Percentiles rank a stretch among this genome's conserved stretches.
phyloP scores from a whole-genome alignment of 352 stramenopile species.

The Stephanocyclus meneghinianus region DNA sequence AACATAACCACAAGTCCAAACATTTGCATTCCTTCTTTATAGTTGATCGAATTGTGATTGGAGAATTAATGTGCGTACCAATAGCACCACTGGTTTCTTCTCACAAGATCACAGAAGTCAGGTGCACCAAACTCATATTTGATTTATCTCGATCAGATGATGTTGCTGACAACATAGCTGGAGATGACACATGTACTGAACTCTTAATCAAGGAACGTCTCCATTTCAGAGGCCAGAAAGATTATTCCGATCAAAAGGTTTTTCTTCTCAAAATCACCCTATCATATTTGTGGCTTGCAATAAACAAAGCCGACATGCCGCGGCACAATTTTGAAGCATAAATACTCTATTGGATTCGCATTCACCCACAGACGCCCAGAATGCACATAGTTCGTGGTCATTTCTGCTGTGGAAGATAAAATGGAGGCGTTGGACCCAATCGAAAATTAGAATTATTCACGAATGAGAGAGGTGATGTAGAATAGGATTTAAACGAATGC shows the following conservation, averaged over 20 bases:
- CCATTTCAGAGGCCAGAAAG: background rate
- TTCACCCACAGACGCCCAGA: constrained; percentile 57
- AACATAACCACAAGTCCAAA: too few relatives aligned
- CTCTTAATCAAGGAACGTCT: too few relatives aligned
- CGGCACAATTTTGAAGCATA: constrained; percentile 75
- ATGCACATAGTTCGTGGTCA: constrained; percentile 51
- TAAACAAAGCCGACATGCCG: constrained; percentile 74
- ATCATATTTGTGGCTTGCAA: constrained; percentile 54
- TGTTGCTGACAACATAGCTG: too few relatives aligned
- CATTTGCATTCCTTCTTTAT: too few relatives aligned
- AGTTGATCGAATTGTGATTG: too few relatives aligned
- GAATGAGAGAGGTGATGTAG: constrained; percentile 6
- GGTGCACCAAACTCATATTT: too few relatives aligned
- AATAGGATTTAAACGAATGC: constrained; percentile 7
- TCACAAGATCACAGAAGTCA: too few relatives aligned
- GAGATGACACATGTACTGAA: too few relatives aligned
- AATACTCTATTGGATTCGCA: constrained; percentile 73
- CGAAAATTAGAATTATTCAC: constrained; percentile 16
- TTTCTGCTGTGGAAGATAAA: constrained; percentile 37
- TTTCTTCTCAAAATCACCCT: constrained; percentile 1
- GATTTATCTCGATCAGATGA: too few relatives aligned
- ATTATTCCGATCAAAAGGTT: background rate
- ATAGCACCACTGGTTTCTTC: too few relatives aligned
- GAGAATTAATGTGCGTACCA: too few relatives aligned
- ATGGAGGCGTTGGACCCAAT: background rate